phyloP scores from a whole-genome alignment of 805 yeast species.

The Hanseniaspora occidentalis region DNA sequence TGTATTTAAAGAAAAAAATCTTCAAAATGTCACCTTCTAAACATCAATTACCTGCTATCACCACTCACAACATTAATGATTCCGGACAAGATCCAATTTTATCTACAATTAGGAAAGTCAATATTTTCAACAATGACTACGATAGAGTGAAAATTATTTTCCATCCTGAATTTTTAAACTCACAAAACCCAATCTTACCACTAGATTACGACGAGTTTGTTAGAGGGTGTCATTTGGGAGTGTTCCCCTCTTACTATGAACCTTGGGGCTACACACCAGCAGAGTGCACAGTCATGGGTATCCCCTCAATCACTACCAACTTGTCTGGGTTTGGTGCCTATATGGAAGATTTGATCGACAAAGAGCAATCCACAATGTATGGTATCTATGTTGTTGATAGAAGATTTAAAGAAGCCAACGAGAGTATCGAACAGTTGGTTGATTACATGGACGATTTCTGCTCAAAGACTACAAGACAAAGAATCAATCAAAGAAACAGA shows the following conservation, averaged over 20 bases:
- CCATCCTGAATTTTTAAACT: conserved; percentile 94
- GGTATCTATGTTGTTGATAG: conserved; percentile 97
- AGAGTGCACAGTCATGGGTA: conserved; percentile 99
- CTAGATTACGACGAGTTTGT: conserved; percentile 96
- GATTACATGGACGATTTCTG: conserved; percentile 85
- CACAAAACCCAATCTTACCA: conserved; percentile 87
- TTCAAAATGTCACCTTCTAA: conserved; percentile 69
- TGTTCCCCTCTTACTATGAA: conserved; percentile 95
- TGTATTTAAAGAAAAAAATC: conserved; percentile 80
- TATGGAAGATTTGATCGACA: conserved; percentile 95
- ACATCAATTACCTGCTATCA: conserved; percentile 84
- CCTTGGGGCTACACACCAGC: conserved; percentile 99
- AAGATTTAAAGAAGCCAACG: conserved; percentile 83
- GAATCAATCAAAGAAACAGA: conserved; percentile 95
- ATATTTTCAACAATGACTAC: conserved; percentile 75
- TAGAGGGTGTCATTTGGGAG: conserved; percentile 95
- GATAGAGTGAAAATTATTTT: conserved; percentile 91
- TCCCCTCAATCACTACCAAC: conserved; percentile 93
- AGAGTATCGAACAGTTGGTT: conserved; percentile 79
- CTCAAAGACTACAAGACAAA: conserved; percentile 83
- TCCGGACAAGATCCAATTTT: conserved; percentile 85
- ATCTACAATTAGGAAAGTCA: conserved; percentile 83
- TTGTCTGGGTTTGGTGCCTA: conserved; percentile 95
- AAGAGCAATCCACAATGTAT: conserved; percentile 66
- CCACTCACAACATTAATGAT: conserved; percentile 92